Conservation (phyloP, 148 eudicot genomes). For the Polygonum aviculare region DNA sequence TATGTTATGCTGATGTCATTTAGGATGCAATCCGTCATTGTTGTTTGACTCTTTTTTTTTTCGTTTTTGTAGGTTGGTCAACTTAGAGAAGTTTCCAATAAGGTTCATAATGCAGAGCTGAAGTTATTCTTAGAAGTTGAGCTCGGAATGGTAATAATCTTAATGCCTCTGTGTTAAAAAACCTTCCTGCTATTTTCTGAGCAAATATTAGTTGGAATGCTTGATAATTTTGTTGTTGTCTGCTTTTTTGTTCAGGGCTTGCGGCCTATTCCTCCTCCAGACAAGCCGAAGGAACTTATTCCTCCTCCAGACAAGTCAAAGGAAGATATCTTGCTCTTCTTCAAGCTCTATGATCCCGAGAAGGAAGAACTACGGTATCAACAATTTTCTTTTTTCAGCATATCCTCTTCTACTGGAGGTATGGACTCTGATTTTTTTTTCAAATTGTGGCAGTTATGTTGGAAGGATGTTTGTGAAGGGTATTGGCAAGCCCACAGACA, state of each 20-base stretch:
- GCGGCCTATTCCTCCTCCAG: conserved; percentile 61
- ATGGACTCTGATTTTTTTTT: background rate
- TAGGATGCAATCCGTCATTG: background rate
- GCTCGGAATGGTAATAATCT: conserved; percentile 42
- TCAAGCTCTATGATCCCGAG: conserved; percentile 78
- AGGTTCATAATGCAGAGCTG: conserved; percentile 69
- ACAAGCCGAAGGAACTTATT: conserved; percentile 44
- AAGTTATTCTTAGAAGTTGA: conserved; percentile 79
- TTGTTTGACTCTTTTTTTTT: background rate
- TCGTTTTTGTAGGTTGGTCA: conserved; percentile 63
- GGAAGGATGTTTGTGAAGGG: conserved; percentile 66
- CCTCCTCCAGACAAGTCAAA: conserved; percentile 65
- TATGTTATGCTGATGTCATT: background rate
- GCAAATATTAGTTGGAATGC: background rate
- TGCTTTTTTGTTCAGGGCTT: conserved; percentile 36
- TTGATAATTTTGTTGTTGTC: background rate
- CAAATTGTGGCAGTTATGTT: conserved; percentile 32
- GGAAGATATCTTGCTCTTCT: conserved; percentile 72
- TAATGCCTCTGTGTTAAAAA: background rate
- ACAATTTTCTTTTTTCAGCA: background rate
- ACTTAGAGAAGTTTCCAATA: conserved; percentile 71
- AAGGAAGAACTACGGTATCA: conserved; percentile 73
- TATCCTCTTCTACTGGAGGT: background rate
- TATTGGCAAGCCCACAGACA: conserved; percentile 49
- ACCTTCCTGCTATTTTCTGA: background rate